Evolutionary conservation across 1,284 basidiomycete species (phyloP).

Genomic region (Apiotrichum domesticum): DNA sequence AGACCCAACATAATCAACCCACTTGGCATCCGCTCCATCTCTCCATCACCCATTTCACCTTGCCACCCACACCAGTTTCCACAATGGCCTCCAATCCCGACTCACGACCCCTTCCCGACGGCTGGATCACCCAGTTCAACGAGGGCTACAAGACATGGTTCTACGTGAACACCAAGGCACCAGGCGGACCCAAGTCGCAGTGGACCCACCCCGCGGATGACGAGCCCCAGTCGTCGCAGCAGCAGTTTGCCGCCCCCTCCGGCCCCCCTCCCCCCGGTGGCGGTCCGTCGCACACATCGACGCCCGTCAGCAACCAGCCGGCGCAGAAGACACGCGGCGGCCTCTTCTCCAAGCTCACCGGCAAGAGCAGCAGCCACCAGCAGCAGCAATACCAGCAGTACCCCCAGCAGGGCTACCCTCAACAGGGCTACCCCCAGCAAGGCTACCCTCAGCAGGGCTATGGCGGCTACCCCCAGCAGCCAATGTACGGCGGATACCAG

Average conservation of each 20-base stretch:
- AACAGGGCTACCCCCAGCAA: slow-evolving; percentile 14
- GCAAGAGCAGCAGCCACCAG: slow-evolving; percentile 19
- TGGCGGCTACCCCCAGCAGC: slow-evolving; percentile 13
- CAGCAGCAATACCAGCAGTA: slow-evolving; percentile 23
- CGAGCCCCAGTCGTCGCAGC: slow-evolving; percentile 8
- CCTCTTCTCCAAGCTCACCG: slow-evolving; percentile 34
- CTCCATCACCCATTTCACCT: neutral
- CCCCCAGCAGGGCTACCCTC: slow-evolving; percentile 12
- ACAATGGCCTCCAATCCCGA: slow-evolving; percentile 37
- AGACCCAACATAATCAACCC: too few relatives aligned
- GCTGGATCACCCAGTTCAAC: slow-evolving; percentile 46
- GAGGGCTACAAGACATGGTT: slow-evolving; percentile 47
- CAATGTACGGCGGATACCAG: slow-evolving; percentile 2
- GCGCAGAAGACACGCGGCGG: slow-evolving; percentile 29
- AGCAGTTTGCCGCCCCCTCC: slow-evolving; percentile 32
- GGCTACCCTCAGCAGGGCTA: slow-evolving; percentile 21
- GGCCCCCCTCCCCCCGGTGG: slow-evolving; percentile 34
- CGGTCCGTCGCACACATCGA: neutral
- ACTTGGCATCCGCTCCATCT: too few relatives aligned
- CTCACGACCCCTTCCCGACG: slow-evolving; percentile 37
- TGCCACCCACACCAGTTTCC: neutral
- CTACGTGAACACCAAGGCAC: slow-evolving; percentile 25
- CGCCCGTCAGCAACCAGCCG: neutral
- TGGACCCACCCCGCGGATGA: slow-evolving; percentile 46
- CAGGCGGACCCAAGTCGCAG: neutral